Evolutionary conservation across 2,329 filamentous ascomycete species (phyloP), one percentile per base, ranked within the genome.

Genomic region (Penicillium janthinellum): DNA sequence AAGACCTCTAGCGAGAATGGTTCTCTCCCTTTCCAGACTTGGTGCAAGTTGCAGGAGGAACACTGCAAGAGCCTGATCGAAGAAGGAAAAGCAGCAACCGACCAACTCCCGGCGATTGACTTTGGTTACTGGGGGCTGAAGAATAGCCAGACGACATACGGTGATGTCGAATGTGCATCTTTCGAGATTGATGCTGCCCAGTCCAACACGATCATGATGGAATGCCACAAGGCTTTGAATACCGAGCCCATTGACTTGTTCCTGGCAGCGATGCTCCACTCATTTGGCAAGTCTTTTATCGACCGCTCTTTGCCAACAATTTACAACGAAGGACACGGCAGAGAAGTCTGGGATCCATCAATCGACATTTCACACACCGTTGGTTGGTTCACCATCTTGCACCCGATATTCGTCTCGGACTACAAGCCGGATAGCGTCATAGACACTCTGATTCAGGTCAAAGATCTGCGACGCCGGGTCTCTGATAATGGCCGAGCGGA

Each of bases 361-460:
- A 77, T 83, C 50, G 81, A 83, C 50, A 74, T 83, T 5, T 81
- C 80, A 2, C 74, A 79, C 5, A 83, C 81, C 1, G 74, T 83
- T 2, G 81, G 81, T 6, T 83, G 81, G 81, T 83, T 83, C 59
- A 83, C 81, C 0, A 79, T 79, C 22, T 66, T 83, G 7, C 80
- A 79, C 53, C 81, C 81, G 0, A 75, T 82, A 4, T 75, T 74
- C 28, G 70, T 79, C 0, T 62, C 67, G 1, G 61, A 65, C 2
- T 65, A 70, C 37, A 67, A 65, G 14, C 45, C 70, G 1, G 61
- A 71, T 1, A 60, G 71, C 51, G 67, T 74, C 0, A 57, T 74
- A 5, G 70, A 75, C 5, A 73, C 73, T 4, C 63, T 78, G 4
- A 61, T 73, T 0, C 69, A 68, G 38, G 74, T 78, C 4, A 79